These are phyloP conservation scores for Staphylotrichum tortipilum DNA, from an alignment of 495 filamentous ascomycete genomes.

Conservation along the genomic window DNA sequence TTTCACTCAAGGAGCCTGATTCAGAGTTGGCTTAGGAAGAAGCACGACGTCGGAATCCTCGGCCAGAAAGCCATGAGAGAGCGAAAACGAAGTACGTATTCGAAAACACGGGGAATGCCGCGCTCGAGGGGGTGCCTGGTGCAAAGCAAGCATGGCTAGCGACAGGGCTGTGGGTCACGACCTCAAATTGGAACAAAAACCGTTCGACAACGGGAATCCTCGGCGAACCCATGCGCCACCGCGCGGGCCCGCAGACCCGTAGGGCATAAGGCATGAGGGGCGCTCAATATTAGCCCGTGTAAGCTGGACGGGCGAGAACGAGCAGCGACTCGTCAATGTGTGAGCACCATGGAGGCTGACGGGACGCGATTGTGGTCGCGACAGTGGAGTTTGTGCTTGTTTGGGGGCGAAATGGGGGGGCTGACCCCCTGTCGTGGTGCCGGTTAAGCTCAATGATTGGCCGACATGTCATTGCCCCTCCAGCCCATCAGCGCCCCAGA, in stretches of 20 bases:
- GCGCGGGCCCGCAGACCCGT: too few species aligned
- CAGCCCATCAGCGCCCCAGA: constrained; percentile 7
- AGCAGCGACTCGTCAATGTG: not conserved
- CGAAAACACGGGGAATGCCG: too few species aligned
- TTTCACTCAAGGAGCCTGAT: too few species aligned
- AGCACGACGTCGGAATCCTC: too few species aligned
- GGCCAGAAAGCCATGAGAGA: too few species aligned
- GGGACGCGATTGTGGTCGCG: not conserved
- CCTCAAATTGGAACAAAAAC: not conserved
- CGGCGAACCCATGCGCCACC: constrained; percentile 1
- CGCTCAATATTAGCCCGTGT: not conserved
- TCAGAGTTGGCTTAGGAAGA: too few species aligned
- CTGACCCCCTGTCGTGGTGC: not conserved
- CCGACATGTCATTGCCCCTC: not conserved
- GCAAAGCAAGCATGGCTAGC: too few species aligned
- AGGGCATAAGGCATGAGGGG: not conserved
- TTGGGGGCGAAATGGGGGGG: not conserved
- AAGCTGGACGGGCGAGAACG: not conserved
- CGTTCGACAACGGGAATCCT: not conserved
- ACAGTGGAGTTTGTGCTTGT: not conserved
- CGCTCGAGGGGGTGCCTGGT: too few species aligned
- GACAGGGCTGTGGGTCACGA: constrained; percentile 1
- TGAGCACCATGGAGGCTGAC: too few species aligned
- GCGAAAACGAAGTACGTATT: too few species aligned
- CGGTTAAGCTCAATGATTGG: constrained; percentile 3